Evolutionary conservation across 2,329 filamentous ascomycete genomes (phyloP).

Genomic region (Talaromyces sp.): DNA sequence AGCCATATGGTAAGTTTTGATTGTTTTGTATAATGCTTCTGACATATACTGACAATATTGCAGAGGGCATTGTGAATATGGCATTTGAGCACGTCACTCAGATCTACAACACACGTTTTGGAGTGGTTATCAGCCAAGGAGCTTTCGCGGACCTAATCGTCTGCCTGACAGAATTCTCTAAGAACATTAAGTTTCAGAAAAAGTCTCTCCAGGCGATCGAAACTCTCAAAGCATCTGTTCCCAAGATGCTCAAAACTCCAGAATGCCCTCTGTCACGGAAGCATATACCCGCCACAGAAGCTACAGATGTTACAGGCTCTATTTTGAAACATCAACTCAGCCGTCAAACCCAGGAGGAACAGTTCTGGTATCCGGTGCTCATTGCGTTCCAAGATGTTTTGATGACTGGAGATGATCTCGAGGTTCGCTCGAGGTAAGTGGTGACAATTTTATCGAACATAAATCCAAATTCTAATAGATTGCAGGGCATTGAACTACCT

Average conservation of each 20-base stretch:
- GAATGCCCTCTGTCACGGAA: constrained; percentile 85
- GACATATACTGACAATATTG: constrained; percentile 5
- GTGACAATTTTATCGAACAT: neutral
- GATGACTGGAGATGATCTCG: constrained; percentile 98
- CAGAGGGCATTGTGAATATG: constrained; percentile 90
- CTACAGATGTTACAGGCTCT: constrained; percentile 46
- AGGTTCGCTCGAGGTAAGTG: constrained; percentile 70
- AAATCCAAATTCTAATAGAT: constrained; percentile 14
- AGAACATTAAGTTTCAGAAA: constrained; percentile 98
- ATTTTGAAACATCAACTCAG: constrained; percentile 62
- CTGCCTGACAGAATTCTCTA: constrained; percentile 96
- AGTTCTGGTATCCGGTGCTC: constrained; percentile 97
- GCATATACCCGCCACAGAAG: constrained; percentile 44
- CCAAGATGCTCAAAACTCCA: constrained; percentile 90
- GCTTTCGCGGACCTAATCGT: constrained; percentile 96
- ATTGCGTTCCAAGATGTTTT: constrained; percentile 98
- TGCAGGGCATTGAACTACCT: constrained; percentile 82
- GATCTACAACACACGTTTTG: constrained; percentile 93
- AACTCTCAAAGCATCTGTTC: constrained; percentile 86
- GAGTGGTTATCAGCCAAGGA: constrained; percentile 91
- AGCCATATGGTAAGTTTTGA: constrained; percentile 67
- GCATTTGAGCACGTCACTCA: constrained; percentile 96
- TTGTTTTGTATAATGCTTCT: neutral
- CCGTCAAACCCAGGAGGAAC: constrained; percentile 88
- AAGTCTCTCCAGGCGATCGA: constrained; percentile 97